These are phyloP conservation scores for Strobilomyces confusus DNA, from an alignment of 768 basidiomycete genomes.

Conservation along the genomic window DNA sequence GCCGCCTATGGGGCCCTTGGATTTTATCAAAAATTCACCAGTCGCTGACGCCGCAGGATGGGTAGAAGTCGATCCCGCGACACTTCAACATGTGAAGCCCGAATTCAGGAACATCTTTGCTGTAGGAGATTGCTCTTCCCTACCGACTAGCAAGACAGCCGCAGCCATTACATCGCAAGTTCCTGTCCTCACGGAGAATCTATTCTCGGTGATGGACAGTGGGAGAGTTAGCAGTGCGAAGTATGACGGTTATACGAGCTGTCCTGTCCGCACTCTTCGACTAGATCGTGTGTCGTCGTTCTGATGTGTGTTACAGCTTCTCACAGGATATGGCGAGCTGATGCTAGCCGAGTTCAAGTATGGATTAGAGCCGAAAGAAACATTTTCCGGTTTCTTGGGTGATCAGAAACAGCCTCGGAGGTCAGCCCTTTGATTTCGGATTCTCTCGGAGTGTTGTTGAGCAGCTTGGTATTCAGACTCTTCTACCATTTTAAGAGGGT, in stretches of 20 bases:
- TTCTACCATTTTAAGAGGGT: conserved; percentile 91
- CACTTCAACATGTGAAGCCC: conserved; percentile 80
- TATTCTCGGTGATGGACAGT: conserved; percentile 69
- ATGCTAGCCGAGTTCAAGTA: conserved; percentile 96
- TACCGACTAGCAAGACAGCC: conserved; percentile 95
- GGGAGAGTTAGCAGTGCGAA: conserved; percentile 64
- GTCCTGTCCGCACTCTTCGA: conserved; percentile 56
- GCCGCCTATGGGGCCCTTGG: conserved; percentile 90
- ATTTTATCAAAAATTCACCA: conserved; percentile 72
- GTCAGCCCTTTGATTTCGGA: conserved; percentile 32
- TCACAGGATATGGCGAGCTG: conserved; percentile 77
- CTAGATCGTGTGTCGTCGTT: neutral
- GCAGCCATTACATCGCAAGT: conserved; percentile 91
- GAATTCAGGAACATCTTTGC: conserved; percentile 81
- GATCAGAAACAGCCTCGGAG: conserved; percentile 76
- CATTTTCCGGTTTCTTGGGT: conserved; percentile 62
- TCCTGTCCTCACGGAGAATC: conserved; percentile 87
- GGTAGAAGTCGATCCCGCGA: conserved; percentile 81
- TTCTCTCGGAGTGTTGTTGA: conserved; percentile 6
- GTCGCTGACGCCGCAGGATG: conserved; percentile 82
- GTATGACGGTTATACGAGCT: conserved; percentile 90
- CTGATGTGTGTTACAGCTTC: conserved; percentile 42
- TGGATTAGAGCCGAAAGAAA: conserved; percentile 81
- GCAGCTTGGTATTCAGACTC: conserved; percentile 35
- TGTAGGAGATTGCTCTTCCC: conserved; percentile 86